Conservation (phyloP, 345 rosid species). For the Gossypium bickii region DNA sequence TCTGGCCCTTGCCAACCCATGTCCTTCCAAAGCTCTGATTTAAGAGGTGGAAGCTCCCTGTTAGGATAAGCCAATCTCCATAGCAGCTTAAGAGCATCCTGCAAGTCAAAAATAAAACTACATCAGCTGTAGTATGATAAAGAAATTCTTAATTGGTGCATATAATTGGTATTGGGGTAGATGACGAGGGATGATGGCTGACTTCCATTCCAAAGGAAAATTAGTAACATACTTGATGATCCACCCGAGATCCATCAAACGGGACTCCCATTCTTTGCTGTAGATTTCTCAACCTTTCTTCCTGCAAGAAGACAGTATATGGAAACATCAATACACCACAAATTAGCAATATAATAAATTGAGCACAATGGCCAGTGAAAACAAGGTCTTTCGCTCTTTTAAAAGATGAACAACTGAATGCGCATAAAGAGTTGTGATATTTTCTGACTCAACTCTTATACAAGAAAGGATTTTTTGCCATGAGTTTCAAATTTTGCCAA, state of each 20-base stretch:
- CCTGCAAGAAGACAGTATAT: constrained; percentile 40
- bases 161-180: neutral
- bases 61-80: constrained; percentile 90
- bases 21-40: constrained; percentile 92
- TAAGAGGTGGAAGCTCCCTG: constrained; percentile 80
- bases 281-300: constrained; percentile 68
- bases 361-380: neutral
- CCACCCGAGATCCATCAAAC: constrained; percentile 72
- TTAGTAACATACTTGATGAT: constrained; percentile 58
- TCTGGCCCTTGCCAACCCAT: constrained; percentile 99
- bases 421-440: neutral
- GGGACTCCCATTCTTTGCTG: constrained; percentile 68
- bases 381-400: neutral
- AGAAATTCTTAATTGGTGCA: neutral
- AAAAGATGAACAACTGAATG: neutral
- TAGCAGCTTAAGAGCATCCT: constrained; percentile 83
- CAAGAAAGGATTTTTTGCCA: neutral
- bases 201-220: neutral
- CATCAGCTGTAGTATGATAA: neutral
- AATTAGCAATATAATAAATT: neutral
- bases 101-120: constrained; percentile 8
- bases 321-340: constrained; percentile 13
- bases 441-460: neutral
- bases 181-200: no score
- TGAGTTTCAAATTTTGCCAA: neutral